Conservation (phyloP, 345 rosid species). For the Cardamine resedifolia region DNA sequence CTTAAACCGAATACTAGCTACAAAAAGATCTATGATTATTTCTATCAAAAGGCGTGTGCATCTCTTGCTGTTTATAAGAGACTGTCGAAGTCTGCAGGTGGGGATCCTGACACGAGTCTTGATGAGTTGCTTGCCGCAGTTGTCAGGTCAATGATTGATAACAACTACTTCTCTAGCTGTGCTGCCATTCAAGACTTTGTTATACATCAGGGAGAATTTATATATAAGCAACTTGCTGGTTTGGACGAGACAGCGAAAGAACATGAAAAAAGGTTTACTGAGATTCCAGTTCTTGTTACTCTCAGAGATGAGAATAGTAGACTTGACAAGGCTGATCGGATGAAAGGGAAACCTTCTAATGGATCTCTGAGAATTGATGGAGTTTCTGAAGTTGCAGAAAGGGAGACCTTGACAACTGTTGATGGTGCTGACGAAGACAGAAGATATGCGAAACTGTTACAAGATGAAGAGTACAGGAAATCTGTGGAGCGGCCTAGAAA, state of each 20-base stretch:
- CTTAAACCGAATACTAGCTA: slow-evolving; percentile 54
- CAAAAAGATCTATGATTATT: slow-evolving; percentile 49
- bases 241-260: slow-evolving; percentile 58
- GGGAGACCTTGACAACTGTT: slow-evolving; percentile 22
- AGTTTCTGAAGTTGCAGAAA: slow-evolving; percentile 34
- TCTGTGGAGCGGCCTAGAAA: slow-evolving; percentile 51
- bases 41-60: slow-evolving; percentile 58
- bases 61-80: slow-evolving; percentile 64
- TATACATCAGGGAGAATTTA: slow-evolving; percentile 69
- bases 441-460: slow-evolving; percentile 62
- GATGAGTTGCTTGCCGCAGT: slow-evolving; percentile 68
- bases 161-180: slow-evolving; percentile 48
- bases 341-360: slow-evolving; percentile 28
- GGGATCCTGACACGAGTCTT: slow-evolving; percentile 53
- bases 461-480: slow-evolving; percentile 73
- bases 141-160: slow-evolving; percentile 54
- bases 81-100: slow-evolving; percentile 55
- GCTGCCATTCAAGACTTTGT: slow-evolving; percentile 52
- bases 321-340: slow-evolving; percentile 30
- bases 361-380: slow-evolving; percentile 47
- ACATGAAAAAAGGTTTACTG: slow-evolving; percentile 43
- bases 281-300: slow-evolving; percentile 52
- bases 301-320: slow-evolving; percentile 54
- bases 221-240: slow-evolving; percentile 61
- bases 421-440: slow-evolving; percentile 55